Percentiles rank a stretch among this genome's conserved stretches.
Evolutionary conservation across 208 protist species (phyloP).

Genomic region (Acanthamoeba triangularis): DNA sequence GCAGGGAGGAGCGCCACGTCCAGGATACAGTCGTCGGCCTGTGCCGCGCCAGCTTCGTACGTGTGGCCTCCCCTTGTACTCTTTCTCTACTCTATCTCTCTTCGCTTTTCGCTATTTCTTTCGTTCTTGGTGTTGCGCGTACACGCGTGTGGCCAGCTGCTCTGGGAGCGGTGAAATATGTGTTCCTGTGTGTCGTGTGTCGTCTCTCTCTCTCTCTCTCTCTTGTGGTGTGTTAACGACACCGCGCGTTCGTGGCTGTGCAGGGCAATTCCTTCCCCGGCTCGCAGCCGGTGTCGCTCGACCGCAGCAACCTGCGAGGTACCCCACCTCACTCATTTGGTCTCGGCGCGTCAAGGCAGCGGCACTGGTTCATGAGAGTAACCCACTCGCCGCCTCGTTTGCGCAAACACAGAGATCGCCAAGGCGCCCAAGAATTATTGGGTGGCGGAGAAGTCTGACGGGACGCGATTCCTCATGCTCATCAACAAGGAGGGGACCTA

Average conservation of each 20-base stretch:
- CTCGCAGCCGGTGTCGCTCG: slow-evolving; percentile 81
- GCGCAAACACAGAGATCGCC: background rate
- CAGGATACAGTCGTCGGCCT: background rate
- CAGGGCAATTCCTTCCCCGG: slow-evolving; percentile 78
- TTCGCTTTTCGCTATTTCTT: background rate
- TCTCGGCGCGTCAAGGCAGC: background rate
- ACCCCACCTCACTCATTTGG: background rate
- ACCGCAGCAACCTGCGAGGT: slow-evolving; percentile 1
- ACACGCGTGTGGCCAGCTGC: too few species aligned
- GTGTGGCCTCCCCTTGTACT: background rate
- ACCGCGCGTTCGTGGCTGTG: too few species aligned
- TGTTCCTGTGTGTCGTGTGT: too few species aligned
- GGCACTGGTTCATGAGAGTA: background rate
- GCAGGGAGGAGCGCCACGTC: background rate
- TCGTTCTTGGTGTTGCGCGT: too few species aligned
- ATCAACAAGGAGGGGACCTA: slow-evolving; percentile 1
- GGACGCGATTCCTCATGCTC: slow-evolving; percentile 80
- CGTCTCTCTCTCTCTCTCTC: background rate
- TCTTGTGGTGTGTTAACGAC: too few species aligned
- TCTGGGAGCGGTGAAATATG: too few species aligned
- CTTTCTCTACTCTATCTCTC: background rate
- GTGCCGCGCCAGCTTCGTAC: background rate
- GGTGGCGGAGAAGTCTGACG: slow-evolving; percentile 84
- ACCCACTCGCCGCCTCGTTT: background rate
- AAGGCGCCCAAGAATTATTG: slow-evolving; percentile 27